These are phyloP conservation scores for Dactylellina leptospora DNA, from an alignment of 2,329 filamentous ascomycete species.

Conservation along the genomic window DNA sequence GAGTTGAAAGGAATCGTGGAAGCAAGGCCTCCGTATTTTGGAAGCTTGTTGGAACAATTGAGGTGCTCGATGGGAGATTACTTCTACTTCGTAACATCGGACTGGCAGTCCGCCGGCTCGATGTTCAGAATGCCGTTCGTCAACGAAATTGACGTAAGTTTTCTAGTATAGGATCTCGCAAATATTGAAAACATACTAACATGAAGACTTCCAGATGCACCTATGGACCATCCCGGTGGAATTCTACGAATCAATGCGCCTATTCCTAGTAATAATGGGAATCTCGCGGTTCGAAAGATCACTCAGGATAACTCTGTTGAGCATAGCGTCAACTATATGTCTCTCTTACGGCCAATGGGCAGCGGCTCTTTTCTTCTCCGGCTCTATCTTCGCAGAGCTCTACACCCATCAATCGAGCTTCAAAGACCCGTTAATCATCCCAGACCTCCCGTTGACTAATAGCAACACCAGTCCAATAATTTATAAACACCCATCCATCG, in stretches of 20 bases:
- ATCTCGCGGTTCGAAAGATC: constrained; percentile 59
- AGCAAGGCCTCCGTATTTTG: background rate
- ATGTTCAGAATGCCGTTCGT: background rate
- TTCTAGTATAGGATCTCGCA: too few relatives aligned
- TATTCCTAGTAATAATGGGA: constrained; percentile 61
- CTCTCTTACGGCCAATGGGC: constrained; percentile 13
- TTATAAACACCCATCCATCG: too few relatives aligned
- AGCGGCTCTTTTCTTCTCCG: constrained; percentile 25
- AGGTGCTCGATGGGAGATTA: constrained; percentile 2
- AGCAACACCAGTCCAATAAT: too few relatives aligned
- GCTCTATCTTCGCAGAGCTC: constrained; percentile 31
- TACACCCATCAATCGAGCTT: constrained; percentile 2
- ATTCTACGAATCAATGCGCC: constrained; percentile 63
- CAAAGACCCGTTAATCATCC: background rate
- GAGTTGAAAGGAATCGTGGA: constrained; percentile 2
- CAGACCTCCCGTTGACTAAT: too few relatives aligned
- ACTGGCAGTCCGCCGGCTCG: background rate
- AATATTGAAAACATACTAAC: constrained; percentile 53
- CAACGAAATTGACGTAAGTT: constrained; percentile 22
- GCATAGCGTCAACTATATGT: background rate
- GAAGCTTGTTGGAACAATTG: background rate
- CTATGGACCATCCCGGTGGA: constrained; percentile 66
- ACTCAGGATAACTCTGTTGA: constrained; percentile 57
- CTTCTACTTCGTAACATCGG: background rate
- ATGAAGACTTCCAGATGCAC: constrained; percentile 57